Conservation (phyloP, 371 early-diverging fungal genomes). For the Blakeslea trispora region DNA sequence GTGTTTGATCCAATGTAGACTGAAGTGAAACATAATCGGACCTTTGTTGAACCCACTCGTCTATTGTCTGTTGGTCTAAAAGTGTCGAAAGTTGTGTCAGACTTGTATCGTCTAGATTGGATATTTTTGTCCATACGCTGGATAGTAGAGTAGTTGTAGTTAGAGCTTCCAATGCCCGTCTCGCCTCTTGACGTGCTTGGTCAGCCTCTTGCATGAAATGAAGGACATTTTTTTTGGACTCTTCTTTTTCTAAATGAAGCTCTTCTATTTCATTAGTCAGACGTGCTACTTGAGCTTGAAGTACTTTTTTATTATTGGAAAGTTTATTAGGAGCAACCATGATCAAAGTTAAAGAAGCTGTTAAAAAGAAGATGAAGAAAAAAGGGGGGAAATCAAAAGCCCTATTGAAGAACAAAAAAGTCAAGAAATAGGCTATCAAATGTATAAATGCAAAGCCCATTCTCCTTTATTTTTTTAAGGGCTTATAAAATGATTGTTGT, state of each 20-base stretch:
- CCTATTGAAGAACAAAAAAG: too few species aligned
- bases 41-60: neutral
- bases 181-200: conserved; percentile 24
- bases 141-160: conserved; percentile 1
- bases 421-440: neutral
- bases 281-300: conserved; percentile 32
- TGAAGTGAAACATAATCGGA: neutral
- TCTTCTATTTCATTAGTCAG: conserved; percentile 45
- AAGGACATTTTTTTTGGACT: conserved; percentile 42
- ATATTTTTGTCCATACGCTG: conserved; percentile 1
- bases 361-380: conserved; percentile 1
- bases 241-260: conserved; percentile 39
- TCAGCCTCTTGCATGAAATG: conserved; percentile 47
- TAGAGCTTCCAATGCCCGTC: conserved; percentile 15
- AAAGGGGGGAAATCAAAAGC: neutral
- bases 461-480: too few species aligned
- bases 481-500: neutral
- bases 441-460: neutral
- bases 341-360: conserved; percentile 21
- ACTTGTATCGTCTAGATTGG: neutral
- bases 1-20: conserved; percentile 17
- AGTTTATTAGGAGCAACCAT: neutral
- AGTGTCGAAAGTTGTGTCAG: neutral
- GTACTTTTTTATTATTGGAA: conserved; percentile 21
- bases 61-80: conserved; percentile 2